These are phyloP conservation scores for Sporothrix phasma DNA, from an alignment of 2,329 filamentous ascomycete genomes.

Conservation along the genomic window DNA sequence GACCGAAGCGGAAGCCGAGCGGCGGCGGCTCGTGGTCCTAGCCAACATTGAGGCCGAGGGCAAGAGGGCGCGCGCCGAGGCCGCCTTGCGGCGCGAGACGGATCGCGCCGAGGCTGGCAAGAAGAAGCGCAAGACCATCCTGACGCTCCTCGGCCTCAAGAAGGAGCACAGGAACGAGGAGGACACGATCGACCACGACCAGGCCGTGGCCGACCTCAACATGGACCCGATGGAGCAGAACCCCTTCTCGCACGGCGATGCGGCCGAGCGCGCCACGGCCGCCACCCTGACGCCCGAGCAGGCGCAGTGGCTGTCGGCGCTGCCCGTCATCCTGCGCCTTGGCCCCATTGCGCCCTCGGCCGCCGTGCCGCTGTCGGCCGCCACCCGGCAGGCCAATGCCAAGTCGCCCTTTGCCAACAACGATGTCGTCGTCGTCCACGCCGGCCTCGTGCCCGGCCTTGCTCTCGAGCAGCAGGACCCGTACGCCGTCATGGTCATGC, in stretches of 20 bases:
- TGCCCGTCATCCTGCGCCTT: slow-evolving; percentile 68
- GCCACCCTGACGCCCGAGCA: slow-evolving; percentile 47
- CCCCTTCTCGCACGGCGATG: slow-evolving; percentile 28
- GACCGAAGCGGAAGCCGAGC: slow-evolving; percentile 12
- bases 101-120: slow-evolving; percentile 13
- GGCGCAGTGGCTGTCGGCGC: slow-evolving; percentile 56
- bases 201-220: slow-evolving; percentile 6
- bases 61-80: slow-evolving; percentile 11
- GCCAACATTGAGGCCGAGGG: slow-evolving; percentile 15
- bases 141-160: neutral
- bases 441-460: slow-evolving; percentile 69
- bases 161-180: slow-evolving; percentile 11
- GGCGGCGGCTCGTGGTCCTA: neutral
- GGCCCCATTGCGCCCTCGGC: slow-evolving; percentile 39
- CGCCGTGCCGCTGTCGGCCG: slow-evolving; percentile 29
- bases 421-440: slow-evolving; percentile 70
- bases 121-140: neutral
- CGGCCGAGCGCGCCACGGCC: slow-evolving; percentile 43
- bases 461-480: slow-evolving; percentile 62
- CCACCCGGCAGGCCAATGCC: neutral
- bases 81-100: slow-evolving; percentile 20
- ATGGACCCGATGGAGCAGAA: slow-evolving; percentile 13
- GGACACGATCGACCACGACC: slow-evolving; percentile 13
- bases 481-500: slow-evolving; percentile 84
- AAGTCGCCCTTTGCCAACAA: slow-evolving; percentile 20